Evolutionary conservation across 2,329 filamentous ascomycete genomes (phyloP), one percentile per base, ranked within the genome.

Genomic region (Beauveria brongniartii): DNA sequence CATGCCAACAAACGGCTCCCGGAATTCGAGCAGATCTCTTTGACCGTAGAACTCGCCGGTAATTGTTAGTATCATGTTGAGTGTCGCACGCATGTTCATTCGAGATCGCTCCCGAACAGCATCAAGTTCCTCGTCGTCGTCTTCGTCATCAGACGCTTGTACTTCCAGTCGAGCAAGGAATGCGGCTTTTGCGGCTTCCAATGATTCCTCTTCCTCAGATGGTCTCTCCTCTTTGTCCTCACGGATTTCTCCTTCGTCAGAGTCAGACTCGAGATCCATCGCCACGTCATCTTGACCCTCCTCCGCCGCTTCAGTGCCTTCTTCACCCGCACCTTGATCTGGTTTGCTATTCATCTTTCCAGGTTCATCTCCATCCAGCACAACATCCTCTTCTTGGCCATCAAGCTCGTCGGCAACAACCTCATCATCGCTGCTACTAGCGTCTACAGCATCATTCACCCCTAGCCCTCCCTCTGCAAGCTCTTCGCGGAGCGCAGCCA

Each of bases 11-110:
- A 85, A 86, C 4, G 82, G 82, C 63, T 88, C 83, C 62, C 91
- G 83, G 64, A 87, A 89, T 67, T 89, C 85, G 54, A 97, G 80
- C 64, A 97, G 74, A 73, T 97, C 93, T 65, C 88, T 82, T 74
- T 97, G 93, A 1, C 93, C 92, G 74, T 92, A 97, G 65, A 90
- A 85, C 74, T 96, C 92, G 67, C 91, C 92, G 53, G 89, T 87
- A 41, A 97, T 82, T 0, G 90, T 94, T 66, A 97, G 78, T 58
- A 97, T 90, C 91, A 96, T 96, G 74, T 95, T 92, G 40, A 97
- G 79, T 46, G 91, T 92, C n/a, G 86, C 88, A 30, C 83, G 79
- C 77, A 79, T 80, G 70, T 81, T 84, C 67, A 77, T 73, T 44
- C 74, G 75, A 44, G 71, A 71, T n/a, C 77, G 71, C 41, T 68